phyloP scores from a whole-genome alignment of 2,329 filamentous ascomycete species.

The Stemphylium vesicarium region DNA sequence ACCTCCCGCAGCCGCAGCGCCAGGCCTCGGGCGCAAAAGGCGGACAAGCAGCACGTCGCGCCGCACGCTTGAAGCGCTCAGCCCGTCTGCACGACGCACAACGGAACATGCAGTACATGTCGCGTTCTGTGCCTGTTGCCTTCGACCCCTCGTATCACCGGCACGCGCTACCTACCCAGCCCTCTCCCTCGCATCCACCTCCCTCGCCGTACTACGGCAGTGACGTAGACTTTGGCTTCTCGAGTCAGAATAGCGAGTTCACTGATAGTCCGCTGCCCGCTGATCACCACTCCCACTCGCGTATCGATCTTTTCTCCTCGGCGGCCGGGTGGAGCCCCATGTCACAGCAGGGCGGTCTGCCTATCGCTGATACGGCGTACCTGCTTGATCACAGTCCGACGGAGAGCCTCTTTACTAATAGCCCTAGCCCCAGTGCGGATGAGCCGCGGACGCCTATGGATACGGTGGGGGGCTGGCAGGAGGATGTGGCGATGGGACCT shows the following conservation, averaged over 20 bases:
- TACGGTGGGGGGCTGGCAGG: conserved; percentile 15
- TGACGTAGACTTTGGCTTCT: conserved; percentile 28
- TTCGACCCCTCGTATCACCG: conserved; percentile 19
- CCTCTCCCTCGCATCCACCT: conserved; percentile 15
- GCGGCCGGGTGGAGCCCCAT: not conserved
- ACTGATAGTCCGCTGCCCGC: conserved; percentile 10
- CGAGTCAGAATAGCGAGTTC: conserved; percentile 4
- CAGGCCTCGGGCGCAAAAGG: conserved; percentile 55
- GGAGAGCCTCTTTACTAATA: conserved; percentile 32
- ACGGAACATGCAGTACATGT: conserved; percentile 28
- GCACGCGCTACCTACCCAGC: not conserved
- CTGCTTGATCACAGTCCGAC: conserved; percentile 26
- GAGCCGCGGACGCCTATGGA: conserved; percentile 31
- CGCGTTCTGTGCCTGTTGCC: conserved; percentile 21
- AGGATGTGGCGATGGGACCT: conserved; percentile 15
- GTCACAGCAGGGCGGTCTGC: not conserved
- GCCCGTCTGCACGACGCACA: conserved; percentile 28
- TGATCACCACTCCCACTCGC: not conserved
- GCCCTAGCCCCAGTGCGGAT: conserved; percentile 25
- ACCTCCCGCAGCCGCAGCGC: conserved; percentile 46
- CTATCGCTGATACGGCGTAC: conserved; percentile 20
- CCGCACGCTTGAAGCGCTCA: conserved; percentile 31
- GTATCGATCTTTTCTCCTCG: conserved; percentile 12
- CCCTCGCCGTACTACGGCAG: conserved; percentile 30
- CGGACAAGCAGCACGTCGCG: conserved; percentile 50